phyloP scores from a whole-genome alignment of 768 basidiomycete genomes.

The Lactarius akahatsu region DNA sequence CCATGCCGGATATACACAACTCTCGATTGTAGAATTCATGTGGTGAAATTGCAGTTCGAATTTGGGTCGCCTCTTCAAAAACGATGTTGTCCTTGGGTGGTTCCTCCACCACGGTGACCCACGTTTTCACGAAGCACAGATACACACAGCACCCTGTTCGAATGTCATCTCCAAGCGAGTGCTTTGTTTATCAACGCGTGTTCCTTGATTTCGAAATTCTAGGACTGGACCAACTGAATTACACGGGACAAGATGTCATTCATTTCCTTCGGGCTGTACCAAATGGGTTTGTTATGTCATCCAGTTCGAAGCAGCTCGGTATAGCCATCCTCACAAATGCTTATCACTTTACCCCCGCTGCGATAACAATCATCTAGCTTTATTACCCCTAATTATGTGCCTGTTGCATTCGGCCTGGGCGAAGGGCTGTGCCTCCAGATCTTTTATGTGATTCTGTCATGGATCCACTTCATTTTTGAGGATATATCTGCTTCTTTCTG shows the following conservation, averaged over 20 bases:
- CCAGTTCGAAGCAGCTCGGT: neutral
- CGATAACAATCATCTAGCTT: neutral
- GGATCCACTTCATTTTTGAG: conserved; percentile 11
- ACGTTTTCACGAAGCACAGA: neutral
- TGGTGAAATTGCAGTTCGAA: neutral
- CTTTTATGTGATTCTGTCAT: neutral
- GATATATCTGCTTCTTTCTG: neutral
- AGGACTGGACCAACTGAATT: neutral
- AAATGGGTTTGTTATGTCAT: neutral
- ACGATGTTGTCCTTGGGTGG: neutral
- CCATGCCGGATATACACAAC: conserved; percentile 19
- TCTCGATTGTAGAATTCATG: neutral
- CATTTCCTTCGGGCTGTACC: neutral
- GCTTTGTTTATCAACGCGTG: neutral
- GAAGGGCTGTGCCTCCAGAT: neutral
- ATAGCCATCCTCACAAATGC: neutral
- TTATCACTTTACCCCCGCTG: neutral
- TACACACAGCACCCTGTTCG: neutral
- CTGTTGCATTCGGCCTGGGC: neutral
- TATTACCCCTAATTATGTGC: neutral
- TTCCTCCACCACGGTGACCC: neutral
- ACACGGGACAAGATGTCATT: neutral
- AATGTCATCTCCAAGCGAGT: neutral
- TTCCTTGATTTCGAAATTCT: neutral
- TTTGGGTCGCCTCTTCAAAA: conserved; percentile 2